A percentile compares a stretch with the other conserved stretches of the same genome.
Conservation (phyloP, 2,329 filamentous ascomycete species). For the Truncatella angustata region DNA sequence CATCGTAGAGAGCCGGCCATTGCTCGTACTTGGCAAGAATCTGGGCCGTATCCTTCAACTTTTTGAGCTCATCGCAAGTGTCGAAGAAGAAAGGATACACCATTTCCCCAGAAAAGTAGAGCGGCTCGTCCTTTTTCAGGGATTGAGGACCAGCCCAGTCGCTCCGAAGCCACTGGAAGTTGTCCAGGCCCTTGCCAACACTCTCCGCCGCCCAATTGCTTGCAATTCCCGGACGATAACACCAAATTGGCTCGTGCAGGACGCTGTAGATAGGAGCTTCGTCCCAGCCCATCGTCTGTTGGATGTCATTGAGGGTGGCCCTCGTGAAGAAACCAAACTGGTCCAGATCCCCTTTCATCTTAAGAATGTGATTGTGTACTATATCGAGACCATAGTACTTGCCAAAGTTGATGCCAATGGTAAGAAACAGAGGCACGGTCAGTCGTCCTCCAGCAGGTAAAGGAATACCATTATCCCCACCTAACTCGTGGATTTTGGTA, state of each 20-base stretch:
- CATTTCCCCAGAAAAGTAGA: slow-evolving; percentile 92
- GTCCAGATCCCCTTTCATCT: slow-evolving; percentile 69
- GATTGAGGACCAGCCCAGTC: slow-evolving; percentile 37
- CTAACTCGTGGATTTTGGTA: slow-evolving; percentile 58
- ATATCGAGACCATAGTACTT: slow-evolving; percentile 29
- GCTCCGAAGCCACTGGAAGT: slow-evolving; percentile 51
- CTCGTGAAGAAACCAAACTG: slow-evolving; percentile 74
- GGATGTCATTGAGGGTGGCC: slow-evolving; percentile 67
- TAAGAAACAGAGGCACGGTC: slow-evolving; percentile 72
- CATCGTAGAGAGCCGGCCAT: slow-evolving; percentile 78
- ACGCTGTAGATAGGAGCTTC: slow-evolving; percentile 79
- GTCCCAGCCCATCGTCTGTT: slow-evolving; percentile 69
- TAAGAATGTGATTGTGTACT: slow-evolving; percentile 72
- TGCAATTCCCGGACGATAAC: slow-evolving; percentile 59
- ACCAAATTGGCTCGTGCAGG: slow-evolving; percentile 87
- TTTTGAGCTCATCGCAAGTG: slow-evolving; percentile 71
- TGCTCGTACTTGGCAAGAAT: slow-evolving; percentile 64
- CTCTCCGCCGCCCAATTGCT: slow-evolving; percentile 76
- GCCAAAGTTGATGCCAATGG: slow-evolving; percentile 76
- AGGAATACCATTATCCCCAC: slow-evolving; percentile 45
- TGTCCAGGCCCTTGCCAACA: slow-evolving; percentile 47
- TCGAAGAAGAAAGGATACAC: slow-evolving; percentile 84
- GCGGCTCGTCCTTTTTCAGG: slow-evolving; percentile 41
- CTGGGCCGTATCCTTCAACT: slow-evolving; percentile 67
- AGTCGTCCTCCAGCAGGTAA: slow-evolving; percentile 72